Base-by-base conservation (phyloP, 2,329 filamentous ascomycete genomes). In the Didymella pomorum region DNA sequence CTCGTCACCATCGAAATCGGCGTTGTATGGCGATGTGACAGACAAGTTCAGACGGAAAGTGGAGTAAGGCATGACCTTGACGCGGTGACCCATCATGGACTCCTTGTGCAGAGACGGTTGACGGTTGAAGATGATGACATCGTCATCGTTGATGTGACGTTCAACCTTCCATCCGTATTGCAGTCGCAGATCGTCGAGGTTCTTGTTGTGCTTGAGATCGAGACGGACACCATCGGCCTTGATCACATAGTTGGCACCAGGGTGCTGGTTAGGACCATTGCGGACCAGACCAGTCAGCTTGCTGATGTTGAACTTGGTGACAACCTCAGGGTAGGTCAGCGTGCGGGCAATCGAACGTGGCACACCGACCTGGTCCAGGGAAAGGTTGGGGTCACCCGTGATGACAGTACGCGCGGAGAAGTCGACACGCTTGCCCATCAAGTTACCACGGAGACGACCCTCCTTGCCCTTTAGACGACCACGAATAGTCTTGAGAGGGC, bases 331-430 rank as follows among this genome's bases (percentile, higher is more conserved):
- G 73, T 98, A 99, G 0, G 95, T 99, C 60, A 99, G 79, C 1
- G 91, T 97, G 69, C 90, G 87, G 4, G 96, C 96, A 70, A 97
- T 99, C 73, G 91, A 96, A 71, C 91, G 87, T 31, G 95, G 95
- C 42, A 99, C 95, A 79, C 96, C 95, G 62, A 99, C 96, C 81
- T 99, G 93, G 72, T 99, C 94, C 26, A 99, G 84, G 26, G 93
- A 97, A 67, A 99, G 81, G 75, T 98, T 99, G 59, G 95, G 95
- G 75, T 99, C 95, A 81, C 95, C 95, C 51, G 96, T 99, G 77
- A 99, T 99, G 81, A 99, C 95, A 29, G 96, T 99, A 89, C 95
- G 95, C 35, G 96, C 96, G 0, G 96, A 99, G 74, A 99, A 99
- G 76, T 99, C 95, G 61, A 99, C 95, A 73, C 73, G 73, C 64